Evolutionary conservation across 192 early-diverging fungal species (phyloP).

Genomic region (Coemansia sp.): DNA sequence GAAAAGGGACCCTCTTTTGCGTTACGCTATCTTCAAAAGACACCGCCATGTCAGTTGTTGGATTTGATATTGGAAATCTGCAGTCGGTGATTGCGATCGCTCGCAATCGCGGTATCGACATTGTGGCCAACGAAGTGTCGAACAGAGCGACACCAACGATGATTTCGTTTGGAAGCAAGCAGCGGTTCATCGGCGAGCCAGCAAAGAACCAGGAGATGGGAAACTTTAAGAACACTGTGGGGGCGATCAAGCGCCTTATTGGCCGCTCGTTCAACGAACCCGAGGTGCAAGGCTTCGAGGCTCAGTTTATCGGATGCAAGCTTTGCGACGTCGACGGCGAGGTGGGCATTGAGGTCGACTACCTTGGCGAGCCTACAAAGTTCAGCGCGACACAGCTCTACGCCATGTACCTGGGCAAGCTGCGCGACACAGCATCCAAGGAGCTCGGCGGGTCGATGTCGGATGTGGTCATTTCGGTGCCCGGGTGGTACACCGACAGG

Average conservation of each 20-base stretch:
- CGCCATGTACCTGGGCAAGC: conserved; percentile 93
- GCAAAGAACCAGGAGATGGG: conserved; percentile 95
- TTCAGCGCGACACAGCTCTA: conserved; percentile 90
- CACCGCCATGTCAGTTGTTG: conserved; percentile 61
- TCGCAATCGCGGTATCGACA: conserved; percentile 97
- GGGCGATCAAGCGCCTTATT: conserved; percentile 86
- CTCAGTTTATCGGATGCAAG: conserved; percentile 79
- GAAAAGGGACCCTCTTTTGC: background rate
- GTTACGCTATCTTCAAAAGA: background rate
- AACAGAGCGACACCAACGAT: conserved; percentile 95
- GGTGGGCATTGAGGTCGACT: conserved; percentile 84
- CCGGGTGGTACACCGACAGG: conserved; percentile 92
- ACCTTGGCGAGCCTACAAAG: conserved; percentile 70
- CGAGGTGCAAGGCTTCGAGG: conserved; percentile 82
- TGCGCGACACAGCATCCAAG: conserved; percentile 83
- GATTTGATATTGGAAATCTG: conserved; percentile 97
- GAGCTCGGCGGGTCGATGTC: conserved; percentile 86
- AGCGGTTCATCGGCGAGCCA: conserved; percentile 92
- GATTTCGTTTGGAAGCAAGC: conserved; percentile 93
- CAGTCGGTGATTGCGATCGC: conserved; percentile 96
- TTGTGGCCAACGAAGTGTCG: conserved; percentile 95
- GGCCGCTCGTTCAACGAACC: conserved; percentile 86
- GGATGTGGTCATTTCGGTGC: conserved; percentile 93
- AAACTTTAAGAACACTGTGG: conserved; percentile 97
- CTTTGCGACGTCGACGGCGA: conserved; percentile 82